Percentiles rank a stretch among this genome's conserved stretches.
Evolutionary conservation across 1,284 basidiomycete species (phyloP).

Genomic region (Neotropicomus parvogracilis): DNA sequence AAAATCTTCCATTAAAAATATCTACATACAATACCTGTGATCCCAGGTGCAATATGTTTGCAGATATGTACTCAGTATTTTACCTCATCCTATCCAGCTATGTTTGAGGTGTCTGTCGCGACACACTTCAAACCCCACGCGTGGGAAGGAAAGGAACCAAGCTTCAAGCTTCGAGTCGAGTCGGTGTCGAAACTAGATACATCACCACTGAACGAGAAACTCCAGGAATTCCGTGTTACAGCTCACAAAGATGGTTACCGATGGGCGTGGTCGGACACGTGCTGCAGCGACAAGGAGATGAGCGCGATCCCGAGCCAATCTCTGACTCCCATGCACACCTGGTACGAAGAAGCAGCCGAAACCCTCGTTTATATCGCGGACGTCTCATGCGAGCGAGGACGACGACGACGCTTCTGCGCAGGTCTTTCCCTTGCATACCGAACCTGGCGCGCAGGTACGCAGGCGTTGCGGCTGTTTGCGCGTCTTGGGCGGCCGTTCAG

Average conservation of each 20-base stretch:
- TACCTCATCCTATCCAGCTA: too few species aligned
- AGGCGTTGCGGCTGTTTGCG: not conserved
- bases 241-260: too few species aligned
- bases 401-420: not conserved
- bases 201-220: not conserved
- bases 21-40: too few species aligned
- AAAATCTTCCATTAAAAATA: too few species aligned
- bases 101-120: too few species aligned
- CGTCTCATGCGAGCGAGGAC: not conserved
- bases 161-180: too few species aligned
- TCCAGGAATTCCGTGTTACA: constrained; percentile 2
- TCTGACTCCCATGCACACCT: not conserved
- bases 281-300: not conserved
- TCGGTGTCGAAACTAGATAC: constrained; percentile 1
- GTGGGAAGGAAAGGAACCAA: constrained; percentile 1
- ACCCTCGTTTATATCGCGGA: not conserved
- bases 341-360: not conserved
- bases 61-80: too few species aligned
- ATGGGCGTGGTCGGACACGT: too few species aligned
- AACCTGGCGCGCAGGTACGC: not conserved
- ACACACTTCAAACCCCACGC: too few species aligned
- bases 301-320: constrained; percentile 6
- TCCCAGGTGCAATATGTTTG: too few species aligned
- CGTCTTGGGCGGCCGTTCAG: not conserved
- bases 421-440: too few species aligned